Evolutionary conservation across 2,329 filamentous ascomycete genomes (phyloP), one percentile per base, ranked within the genome.

Genomic region (Diaporthe helianthi): DNA sequence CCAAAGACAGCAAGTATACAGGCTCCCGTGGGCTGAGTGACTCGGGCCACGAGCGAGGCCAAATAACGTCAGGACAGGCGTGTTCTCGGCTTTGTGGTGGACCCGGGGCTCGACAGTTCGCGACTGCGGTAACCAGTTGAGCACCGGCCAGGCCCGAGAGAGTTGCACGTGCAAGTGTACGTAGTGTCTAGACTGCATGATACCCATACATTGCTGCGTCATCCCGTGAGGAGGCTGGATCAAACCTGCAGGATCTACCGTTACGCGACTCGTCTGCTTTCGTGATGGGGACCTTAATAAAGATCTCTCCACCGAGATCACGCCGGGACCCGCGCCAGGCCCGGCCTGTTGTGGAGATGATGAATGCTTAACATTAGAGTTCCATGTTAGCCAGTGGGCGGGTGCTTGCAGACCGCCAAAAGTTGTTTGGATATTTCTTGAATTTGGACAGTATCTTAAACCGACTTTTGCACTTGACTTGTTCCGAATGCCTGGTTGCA

Each of bases 221-320:
- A 44, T 67, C 54, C 68, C 38, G 49, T 33, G 13, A 46, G 24
- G 54, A 33, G 22, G 29, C 51, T 51, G 15, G 22, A 52, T 26
- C n/a, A 22, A 22, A 47, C 64, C 19, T 58, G 24, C 17, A 38
- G 38, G 53, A 66, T 46, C 64, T 68, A 44, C 67, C 68, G 65
- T 66, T 47, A 47, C 55, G 24, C 47, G 49, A 63, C 44, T 61
- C 33, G 65, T 36, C 44, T 46, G 52, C 44, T 12, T 67, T 67
- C 38, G 41, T 31, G 52, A 67, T 67, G 65, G 65, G 26, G 44
- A 58, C 52, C 17, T 49, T 38, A 38, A 31, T n/a, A n/a, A 67
- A 67, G 47, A 63, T 63, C 58, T 47, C 58, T 63, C 64, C 64
- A 67, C 51, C 24, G 22, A 29, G 53, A 49, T 67, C 52, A 67